Evolutionary conservation across 2,329 filamentous ascomycete species (phyloP), one percentile per base, ranked within the genome.

Genomic region (Beauveria australis): DNA sequence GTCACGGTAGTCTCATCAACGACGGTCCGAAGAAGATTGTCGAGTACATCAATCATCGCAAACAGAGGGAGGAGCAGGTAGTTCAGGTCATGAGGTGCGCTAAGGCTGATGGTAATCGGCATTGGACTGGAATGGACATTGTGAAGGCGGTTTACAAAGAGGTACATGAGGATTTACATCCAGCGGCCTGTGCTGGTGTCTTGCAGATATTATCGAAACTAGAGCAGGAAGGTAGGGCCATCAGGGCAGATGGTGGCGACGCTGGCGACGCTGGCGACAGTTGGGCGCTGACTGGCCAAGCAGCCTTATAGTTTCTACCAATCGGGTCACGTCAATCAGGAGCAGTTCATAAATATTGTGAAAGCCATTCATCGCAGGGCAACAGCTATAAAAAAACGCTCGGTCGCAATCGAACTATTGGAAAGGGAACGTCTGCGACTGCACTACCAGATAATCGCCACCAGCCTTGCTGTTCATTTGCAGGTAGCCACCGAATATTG

Each of bases 141-240:
- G 93, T 97, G n/a, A 89, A 89, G 73, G 77, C 89, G 37, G 91
- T 99, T 40, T 99, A 99, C 72, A 81, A 80, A 58, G 86, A 91
- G 67, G 87, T 96, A 24, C 87, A 89, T 0, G 85, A 89, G 71
- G 84, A 80, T 67, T 77, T 97, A 65, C 89, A 92, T 73, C 70
- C 80, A 12, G 87, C 92, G 9, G 94, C 94, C 0, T 85, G 89
- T 64, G 80, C 81, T 46, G 92, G 92, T 1, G 78, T 97, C 7
- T 63, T 87, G 63, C 89, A 93, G 75, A 89, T 97, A 59, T 73
- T 99, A 64, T 75, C 79, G 61, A 97, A 97, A 78, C 75, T 99
- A 65, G 77, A 85, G 71, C 76, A 74, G 14, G 94, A 97, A 67
- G 89, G 87, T 2, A 88, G 80, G 69, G 89, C 89, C 4, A 66